Evolutionary conservation across 805 yeast species (phyloP), one percentile per base, ranked within the genome.

Genomic region (Debaryomyces tyrocola): DNA sequence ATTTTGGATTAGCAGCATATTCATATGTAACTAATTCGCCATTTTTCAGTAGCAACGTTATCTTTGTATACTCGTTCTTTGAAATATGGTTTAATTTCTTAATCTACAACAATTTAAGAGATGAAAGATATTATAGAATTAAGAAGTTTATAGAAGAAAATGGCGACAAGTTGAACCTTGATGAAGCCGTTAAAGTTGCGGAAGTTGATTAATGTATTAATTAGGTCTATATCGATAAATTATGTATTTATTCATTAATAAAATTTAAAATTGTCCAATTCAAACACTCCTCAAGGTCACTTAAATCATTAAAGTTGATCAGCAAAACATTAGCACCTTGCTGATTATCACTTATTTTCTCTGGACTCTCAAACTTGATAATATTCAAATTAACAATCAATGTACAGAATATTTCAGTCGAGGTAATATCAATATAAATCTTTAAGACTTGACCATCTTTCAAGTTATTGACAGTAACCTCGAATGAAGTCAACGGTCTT

Each of bases 81-180:
- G 94, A 86, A 61, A 75, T 85, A 28, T 86, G 91, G 90, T 70
- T 82, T 56, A 81, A 83, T 55, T 80, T 84, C 47, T 66, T 85
- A 52, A 73, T 84, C 29, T 85, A 74, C 62, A 79, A 76, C 57
- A 74, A 84, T 37, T 67, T 86, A 48, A 77, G 82, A 56, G 90
- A 85, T 49, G 92, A 85, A 56, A 80, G 75, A 56, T 72, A 74
- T 48, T 69, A 71, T 47, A 71, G 78, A 48, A 67, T 74, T 44
- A 78, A 79, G 53, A 60, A 65, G 46, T 70, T 61, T 47, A 56
- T 70, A 29, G 69, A 69, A 51, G 70, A 70, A 43, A 69, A 72
- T 47, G 72, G 63, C 11, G 73, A 66, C 8, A 66, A 65, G 43
- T 58, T 70, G 45, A 54, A 57, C 35, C 63, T 58, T 38, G 67